Percentiles rank a stretch among this genome's conserved stretches.
Evolutionary conservation across 495 filamentous ascomycete genomes (phyloP).

Genomic region (Durotheca rogersii): DNA sequence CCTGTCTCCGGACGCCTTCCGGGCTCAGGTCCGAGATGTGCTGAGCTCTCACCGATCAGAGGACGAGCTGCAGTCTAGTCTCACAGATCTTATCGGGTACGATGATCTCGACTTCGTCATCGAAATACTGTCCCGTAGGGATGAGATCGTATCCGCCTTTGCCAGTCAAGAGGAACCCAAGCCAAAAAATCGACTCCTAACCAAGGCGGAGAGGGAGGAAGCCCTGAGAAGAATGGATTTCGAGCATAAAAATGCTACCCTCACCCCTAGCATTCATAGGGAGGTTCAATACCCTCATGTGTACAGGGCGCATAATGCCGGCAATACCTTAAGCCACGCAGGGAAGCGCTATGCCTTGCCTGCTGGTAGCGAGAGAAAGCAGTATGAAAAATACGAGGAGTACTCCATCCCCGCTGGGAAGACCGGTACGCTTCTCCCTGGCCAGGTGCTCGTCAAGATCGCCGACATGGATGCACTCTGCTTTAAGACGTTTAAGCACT

Average conservation of each 20-base stretch:
- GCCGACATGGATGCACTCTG: slow-evolving; percentile 86
- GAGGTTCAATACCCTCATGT: slow-evolving; percentile 86
- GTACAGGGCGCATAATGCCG: slow-evolving; percentile 75
- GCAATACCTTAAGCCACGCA: slow-evolving; percentile 73
- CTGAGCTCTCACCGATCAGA: slow-evolving; percentile 67
- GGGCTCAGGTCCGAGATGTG: slow-evolving; percentile 69
- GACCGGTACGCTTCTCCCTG: slow-evolving; percentile 68
- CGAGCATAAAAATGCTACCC: slow-evolving; percentile 75
- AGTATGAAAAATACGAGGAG: slow-evolving; percentile 76
- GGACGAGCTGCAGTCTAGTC: slow-evolving; percentile 79
- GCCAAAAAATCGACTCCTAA: slow-evolving; percentile 64
- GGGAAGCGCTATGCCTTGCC: slow-evolving; percentile 80
- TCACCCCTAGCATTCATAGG: slow-evolving; percentile 62
- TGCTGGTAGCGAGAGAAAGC: slow-evolving; percentile 57
- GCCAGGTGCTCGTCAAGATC: slow-evolving; percentile 75
- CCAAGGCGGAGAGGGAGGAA: slow-evolving; percentile 72
- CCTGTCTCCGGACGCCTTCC: slow-evolving; percentile 60
- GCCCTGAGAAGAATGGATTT: slow-evolving; percentile 70
- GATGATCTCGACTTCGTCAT: slow-evolving; percentile 89
- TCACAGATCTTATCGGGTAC: slow-evolving; percentile 91
- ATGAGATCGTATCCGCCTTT: slow-evolving; percentile 55
- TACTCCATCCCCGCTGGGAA: slow-evolving; percentile 79
- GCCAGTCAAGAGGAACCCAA: slow-evolving; percentile 41
- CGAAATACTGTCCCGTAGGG: slow-evolving; percentile 72
- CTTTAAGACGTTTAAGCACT: slow-evolving; percentile 87